phyloP scores from a whole-genome alignment of 202 grass and related monocot genomes.

The Panicum virgatum region DNA sequence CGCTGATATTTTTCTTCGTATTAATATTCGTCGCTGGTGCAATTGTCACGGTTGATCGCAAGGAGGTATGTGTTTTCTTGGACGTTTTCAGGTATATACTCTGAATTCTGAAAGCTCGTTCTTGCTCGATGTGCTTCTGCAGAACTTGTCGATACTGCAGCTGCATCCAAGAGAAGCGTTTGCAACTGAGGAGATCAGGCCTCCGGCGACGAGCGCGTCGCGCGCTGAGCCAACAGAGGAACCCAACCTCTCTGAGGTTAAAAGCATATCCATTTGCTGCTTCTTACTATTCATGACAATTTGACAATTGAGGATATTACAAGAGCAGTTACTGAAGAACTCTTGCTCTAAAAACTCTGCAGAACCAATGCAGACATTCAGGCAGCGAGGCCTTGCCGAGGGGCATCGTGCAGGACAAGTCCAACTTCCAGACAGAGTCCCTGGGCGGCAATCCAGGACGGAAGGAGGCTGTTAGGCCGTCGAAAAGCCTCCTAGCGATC shows the following conservation, averaged over 20 bases:
- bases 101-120: slow-evolving; percentile 12
- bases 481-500: slow-evolving; percentile 78
- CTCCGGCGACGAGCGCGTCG: slow-evolving; percentile 18
- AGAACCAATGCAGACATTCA: slow-evolving; percentile 49
- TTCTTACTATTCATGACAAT: background rate
- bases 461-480: background rate
- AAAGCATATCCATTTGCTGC: background rate
- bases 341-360: background rate
- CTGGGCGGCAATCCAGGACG: slow-evolving; percentile 54
- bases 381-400: slow-evolving; percentile 77
- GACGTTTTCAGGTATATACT: background rate
- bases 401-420: slow-evolving; percentile 73
- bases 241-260: slow-evolving; percentile 64
- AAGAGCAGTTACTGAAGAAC: slow-evolving; percentile 28
- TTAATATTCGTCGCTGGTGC: slow-evolving; percentile 47
- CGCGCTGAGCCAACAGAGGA: background rate
- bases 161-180: slow-evolving; percentile 5
- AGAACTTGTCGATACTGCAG: slow-evolving; percentile 52
- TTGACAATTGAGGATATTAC: background rate
- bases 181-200: background rate
- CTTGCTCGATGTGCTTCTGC: background rate
- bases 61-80: slow-evolving; percentile 48
- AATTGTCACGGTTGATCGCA: slow-evolving; percentile 48
- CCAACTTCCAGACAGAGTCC: slow-evolving; percentile 74
- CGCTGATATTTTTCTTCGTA: slow-evolving; percentile 55